Evolutionary conservation across 805 yeast species (phyloP).

Genomic region (Pichia exigua): DNA sequence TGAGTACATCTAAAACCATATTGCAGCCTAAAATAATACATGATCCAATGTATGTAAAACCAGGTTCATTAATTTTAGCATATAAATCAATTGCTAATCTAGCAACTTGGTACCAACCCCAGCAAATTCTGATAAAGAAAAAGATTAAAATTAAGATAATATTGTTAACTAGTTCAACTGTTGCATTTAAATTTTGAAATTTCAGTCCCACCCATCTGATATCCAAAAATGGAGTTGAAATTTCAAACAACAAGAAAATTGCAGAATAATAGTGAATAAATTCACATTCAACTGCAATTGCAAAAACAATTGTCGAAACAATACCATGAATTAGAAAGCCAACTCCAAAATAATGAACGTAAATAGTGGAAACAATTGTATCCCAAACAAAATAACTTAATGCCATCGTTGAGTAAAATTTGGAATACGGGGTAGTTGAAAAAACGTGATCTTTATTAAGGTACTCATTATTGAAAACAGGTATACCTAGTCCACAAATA

Average conservation of each 20-base stretch:
- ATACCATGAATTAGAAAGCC: slow-evolving; percentile 32
- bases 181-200: slow-evolving; percentile 23
- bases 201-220: slow-evolving; percentile 32
- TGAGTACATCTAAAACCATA: slow-evolving; percentile 27
- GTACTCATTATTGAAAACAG: slow-evolving; percentile 23
- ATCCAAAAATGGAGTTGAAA: slow-evolving; percentile 32
- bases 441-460: slow-evolving; percentile 25
- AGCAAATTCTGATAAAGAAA: slow-evolving; percentile 29
- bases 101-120: slow-evolving; percentile 33
- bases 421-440: slow-evolving; percentile 29
- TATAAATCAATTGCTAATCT: slow-evolving; percentile 24
- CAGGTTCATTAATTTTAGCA: slow-evolving; percentile 19
- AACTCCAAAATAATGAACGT: slow-evolving; percentile 25
- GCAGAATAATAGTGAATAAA: slow-evolving; percentile 30
- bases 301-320: slow-evolving; percentile 28
- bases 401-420: slow-evolving; percentile 25
- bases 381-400: slow-evolving; percentile 32
- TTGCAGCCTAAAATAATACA: slow-evolving; percentile 25
- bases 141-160: slow-evolving; percentile 27
- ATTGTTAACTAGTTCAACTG: slow-evolving; percentile 27
- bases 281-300: slow-evolving; percentile 16
- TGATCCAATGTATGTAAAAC: slow-evolving; percentile 23
- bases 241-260: slow-evolving; percentile 29
- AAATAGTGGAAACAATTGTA: slow-evolving; percentile 22
- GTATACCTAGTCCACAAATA: slow-evolving; percentile 25